Base-by-base conservation (phyloP, 1,284 basidiomycete species). In the Ustilago cynodontis region DNA sequence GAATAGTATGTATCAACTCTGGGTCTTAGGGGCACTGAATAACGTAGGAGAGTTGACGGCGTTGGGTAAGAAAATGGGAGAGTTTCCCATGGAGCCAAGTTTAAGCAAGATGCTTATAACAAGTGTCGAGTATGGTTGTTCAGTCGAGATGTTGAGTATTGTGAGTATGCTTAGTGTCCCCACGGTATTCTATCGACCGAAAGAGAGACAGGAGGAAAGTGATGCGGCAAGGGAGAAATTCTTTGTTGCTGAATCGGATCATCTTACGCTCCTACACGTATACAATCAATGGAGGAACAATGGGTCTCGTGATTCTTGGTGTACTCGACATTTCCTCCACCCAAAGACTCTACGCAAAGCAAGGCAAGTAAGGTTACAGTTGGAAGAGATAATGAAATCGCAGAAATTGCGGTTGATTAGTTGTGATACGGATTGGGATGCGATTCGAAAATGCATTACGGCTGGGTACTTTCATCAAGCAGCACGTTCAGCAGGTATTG, bases 381-480 rank as follows among this genome's bases (percentile, higher is more conserved):
- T 99, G 26, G 94, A 98, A 86, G 97, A 99, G 85, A 99, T 99
- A 86, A 97, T 98, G 94, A 94, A 96, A 86, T 92, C 93, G 86
- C 95, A 98, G 87, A 98, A 97, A 88, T 93, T 99, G 91, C 91
- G 92, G 41, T 87, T 95, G 20, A 90, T 94, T 72, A 93, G 94
- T 5, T 93, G 92, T 53, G 94, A 94, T 2, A 98, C 94, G 0
- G 95, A 99, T 86, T 99, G 95, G 88, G 97, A 99, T 84, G 87
- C 95, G 22, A 90, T 99, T 79, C 94, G 96, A 84, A 99, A 98
- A 90, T 95, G 95, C 24, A 98, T 99, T 81, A 92, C 94, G 51
- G 93, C 95, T 16, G 97, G 96, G 26, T 99, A 98, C 88, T 99
- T 99, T 90, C 97, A 99, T 86, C 97, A 99, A 87, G 95, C 97